Evolutionary conservation across 176 grass and related monocot genomes (phyloP), one percentile per base, ranked within the genome.

Genomic region (Calamus simplicifolius): DNA sequence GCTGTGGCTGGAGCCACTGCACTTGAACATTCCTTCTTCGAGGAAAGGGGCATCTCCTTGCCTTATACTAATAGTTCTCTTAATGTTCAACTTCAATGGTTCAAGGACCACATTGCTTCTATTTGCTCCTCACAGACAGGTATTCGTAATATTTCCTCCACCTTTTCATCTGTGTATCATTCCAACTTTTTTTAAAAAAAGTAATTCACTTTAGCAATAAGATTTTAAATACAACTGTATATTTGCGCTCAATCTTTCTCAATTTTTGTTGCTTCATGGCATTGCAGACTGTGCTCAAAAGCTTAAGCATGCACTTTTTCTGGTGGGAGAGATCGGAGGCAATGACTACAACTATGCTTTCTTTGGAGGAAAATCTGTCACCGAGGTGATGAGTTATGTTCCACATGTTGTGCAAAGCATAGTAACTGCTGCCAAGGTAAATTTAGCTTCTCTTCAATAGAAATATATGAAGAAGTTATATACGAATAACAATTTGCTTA

Each of bases 301-400:
- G 53, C 66, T 88, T 4, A 71, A 57, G 12, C 64, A 65, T 38
- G 74, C 92, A 30, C 50, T 90, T 64, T 87, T 96, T 68, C 69
- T 96, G 75, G 69, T 96, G 0, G 92, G 92, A 4, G 92, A 96
- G 68, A 96, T 96, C 0, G 92, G 92, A n/a, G 92, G 92, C 15
- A 96, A 96, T 64, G 91, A 96, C 59, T 96, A 96, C 78, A 96
- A 96, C 71, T 87, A 90, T 27, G 92, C 75, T 3, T 96, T 96
- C 70, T 85, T 90, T 14, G 71, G 87, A 62, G 66, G 66, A 5
- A 71, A 68, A 26, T 79, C 83, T 25, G 68, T 96, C 6, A 63
- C 78, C 16, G 18, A 64, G 54, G 67, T 75, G 16, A 89, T 70
- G 80, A 60, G 64, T 12, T 87, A 74, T 48, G 86, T 96, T 30